Conservation (phyloP, 257 asterid species). For the Fraxinus anomala region DNA sequence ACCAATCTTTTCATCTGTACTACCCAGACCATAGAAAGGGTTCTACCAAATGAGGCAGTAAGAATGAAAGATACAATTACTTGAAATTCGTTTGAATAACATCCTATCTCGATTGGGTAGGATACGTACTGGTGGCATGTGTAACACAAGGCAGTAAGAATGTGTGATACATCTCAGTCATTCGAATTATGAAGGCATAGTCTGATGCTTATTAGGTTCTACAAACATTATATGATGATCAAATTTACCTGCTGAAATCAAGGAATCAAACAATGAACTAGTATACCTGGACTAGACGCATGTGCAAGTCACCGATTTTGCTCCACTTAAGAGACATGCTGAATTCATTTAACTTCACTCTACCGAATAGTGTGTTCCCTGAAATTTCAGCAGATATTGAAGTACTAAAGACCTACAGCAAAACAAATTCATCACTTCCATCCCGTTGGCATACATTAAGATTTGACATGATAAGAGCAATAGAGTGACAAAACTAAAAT, state of each 20-base stretch:
- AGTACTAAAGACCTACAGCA: slow-evolving; percentile 65
- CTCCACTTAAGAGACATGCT: slow-evolving; percentile 84
- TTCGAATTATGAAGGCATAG: neutral
- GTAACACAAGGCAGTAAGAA: neutral
- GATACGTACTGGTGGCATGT: neutral
- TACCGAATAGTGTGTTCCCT: slow-evolving; percentile 54
- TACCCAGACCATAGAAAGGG: neutral
- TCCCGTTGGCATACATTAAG: neutral
- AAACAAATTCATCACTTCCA: slow-evolving; percentile 5
- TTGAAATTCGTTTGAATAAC: neutral
- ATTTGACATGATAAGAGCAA: neutral
- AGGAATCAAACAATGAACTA: neutral
- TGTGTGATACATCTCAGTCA: neutral
- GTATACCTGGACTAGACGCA: slow-evolving; percentile 77
- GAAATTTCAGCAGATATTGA: slow-evolving; percentile 62
- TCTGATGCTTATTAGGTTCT: neutral
- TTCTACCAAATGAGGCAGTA: neutral
- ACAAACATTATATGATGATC: neutral
- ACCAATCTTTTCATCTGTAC: neutral
- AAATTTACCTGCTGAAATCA: neutral
- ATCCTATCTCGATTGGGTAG: neutral
- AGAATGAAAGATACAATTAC: slow-evolving; percentile 1
- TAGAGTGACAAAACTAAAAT: neutral
- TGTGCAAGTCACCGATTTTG: slow-evolving; percentile 73
- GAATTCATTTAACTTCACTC: slow-evolving; percentile 58